Evolutionary conservation across 2,329 filamentous ascomycete genomes (phyloP), one percentile per base, ranked within the genome.

Genomic region (Exserohilum turcica): DNA sequence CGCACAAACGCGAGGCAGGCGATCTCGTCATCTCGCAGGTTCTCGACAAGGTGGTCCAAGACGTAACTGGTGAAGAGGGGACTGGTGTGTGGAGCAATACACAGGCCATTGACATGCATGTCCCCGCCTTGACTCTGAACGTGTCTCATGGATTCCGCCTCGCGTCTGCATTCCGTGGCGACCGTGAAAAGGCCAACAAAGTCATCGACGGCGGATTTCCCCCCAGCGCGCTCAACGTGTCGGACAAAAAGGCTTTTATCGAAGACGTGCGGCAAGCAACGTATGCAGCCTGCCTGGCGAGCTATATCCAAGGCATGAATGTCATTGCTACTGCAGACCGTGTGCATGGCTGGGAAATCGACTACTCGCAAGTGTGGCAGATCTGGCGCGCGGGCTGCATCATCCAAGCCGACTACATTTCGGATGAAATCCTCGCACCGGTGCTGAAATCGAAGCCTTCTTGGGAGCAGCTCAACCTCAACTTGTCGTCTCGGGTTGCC

Each of bases 371-470:
- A 24, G 76, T 84, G 2, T 74, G 85, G 40, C 78, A 83, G 64
- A 85, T 90, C 59, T 90, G 87, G 87, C 81, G 85, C 2, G 84
- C 80, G 0, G 87, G 88, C 6, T 90, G 87, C 71, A 90, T 90
- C 70, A 90, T 90, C 65, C 83, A 86, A 63, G 81, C 84, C 1
- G 86, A 89, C 59, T 79, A 84, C 60, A 86, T 90, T 54, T 80
- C 82, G 3, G 63, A 70, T 43, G 81, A 86, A 44, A 70, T 90
- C 27, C 77, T 90, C 2, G 76, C 79, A 5, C 70, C 73, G 0
- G 74, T 82, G 42, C 80, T 77, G 24, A 63, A 64, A n/a, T 58
- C 58, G 5, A 61, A 63, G 5, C 57, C 60, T 1, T 56, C 58
- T 1, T 70, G 76, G 10, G 75, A 79, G 59, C 78, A 84, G 49